Percentiles rank a stretch among this genome's conserved stretches.
phyloP scores from a whole-genome alignment of 441 rosid genomes.

The Raphanus hybrid region DNA sequence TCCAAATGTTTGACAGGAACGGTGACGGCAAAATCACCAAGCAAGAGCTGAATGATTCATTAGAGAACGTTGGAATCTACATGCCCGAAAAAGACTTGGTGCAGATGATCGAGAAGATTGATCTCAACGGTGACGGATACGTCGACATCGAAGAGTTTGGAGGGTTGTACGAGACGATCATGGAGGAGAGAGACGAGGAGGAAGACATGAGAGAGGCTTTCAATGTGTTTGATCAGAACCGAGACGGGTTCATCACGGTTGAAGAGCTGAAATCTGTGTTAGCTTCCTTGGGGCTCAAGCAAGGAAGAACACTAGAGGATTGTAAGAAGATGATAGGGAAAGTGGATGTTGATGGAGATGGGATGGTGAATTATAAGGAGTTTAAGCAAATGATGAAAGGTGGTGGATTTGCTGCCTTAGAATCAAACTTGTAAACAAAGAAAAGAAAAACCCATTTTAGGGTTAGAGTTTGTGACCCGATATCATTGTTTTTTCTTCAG shows the following conservation, averaged over 20 bases:
- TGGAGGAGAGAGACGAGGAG: conserved; percentile 89
- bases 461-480: conserved; percentile 34
- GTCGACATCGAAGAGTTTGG: conserved; percentile 88
- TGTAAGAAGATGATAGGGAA: conserved; percentile 81
- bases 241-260: conserved; percentile 86
- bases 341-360: conserved; percentile 92
- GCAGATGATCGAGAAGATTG: conserved; percentile 93
- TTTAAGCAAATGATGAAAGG: conserved; percentile 97
- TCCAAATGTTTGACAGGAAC: conserved; percentile 88
- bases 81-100: conserved; percentile 69
- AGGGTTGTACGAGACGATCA: conserved; percentile 72
- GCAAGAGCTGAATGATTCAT: conserved; percentile 72
- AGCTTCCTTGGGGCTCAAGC: conserved; percentile 78
- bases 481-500: conserved; percentile 38
- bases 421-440: conserved; percentile 41
- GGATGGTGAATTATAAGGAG: conserved; percentile 81
- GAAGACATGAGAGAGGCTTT: conserved; percentile 90
- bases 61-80: conserved; percentile 72
- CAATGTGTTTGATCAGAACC: conserved; percentile 85
- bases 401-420: conserved; percentile 92
- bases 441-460: neutral
- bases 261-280: conserved; percentile 82
- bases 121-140: conserved; percentile 78
- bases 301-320: conserved; percentile 82
- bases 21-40: conserved; percentile 86